A percentile compares a stretch with the other conserved stretches of the same genome.
Evolutionary conservation across 75 land plant species (phyloP).

Genomic region (Selaginella tamariscina): DNA sequence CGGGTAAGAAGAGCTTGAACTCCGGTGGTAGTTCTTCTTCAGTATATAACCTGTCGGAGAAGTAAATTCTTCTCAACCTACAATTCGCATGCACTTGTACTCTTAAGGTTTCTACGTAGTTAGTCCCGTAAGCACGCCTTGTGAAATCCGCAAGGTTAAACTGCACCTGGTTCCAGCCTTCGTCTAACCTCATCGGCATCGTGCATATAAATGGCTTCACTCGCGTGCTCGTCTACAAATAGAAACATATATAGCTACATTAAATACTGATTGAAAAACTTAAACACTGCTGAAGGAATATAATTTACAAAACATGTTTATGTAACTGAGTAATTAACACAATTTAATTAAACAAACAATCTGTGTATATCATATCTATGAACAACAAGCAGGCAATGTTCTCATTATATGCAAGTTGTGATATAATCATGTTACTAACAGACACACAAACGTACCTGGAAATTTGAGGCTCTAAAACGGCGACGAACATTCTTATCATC

Average conservation of each 20-base stretch:
- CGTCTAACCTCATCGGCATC: constrained; percentile 38
- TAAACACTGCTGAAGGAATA: too few relatives aligned
- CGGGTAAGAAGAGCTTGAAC: constrained; percentile 33
- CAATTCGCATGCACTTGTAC: constrained; percentile 38
- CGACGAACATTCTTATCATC: constrained; percentile 34
- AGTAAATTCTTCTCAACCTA: constrained; percentile 33
- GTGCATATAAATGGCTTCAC: constrained; percentile 35
- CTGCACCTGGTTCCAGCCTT: constrained; percentile 38
- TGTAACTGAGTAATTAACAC: too few relatives aligned
- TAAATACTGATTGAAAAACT: too few relatives aligned
- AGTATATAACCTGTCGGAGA: constrained; percentile 30
- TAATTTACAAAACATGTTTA: too few relatives aligned
- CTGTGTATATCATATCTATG: neutral
- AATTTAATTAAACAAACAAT: too few relatives aligned
- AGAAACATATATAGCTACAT: constrained; percentile 4
- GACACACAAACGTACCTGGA: constrained; percentile 20
- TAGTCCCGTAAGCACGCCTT: constrained; percentile 37
- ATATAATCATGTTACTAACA: too few relatives aligned
- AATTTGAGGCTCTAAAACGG: constrained; percentile 33
- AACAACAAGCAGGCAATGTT: too few relatives aligned
- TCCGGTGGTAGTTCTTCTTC: constrained; percentile 37
- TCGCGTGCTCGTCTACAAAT: constrained; percentile 23
- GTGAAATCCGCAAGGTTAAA: constrained; percentile 35
- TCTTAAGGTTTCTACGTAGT: constrained; percentile 33
- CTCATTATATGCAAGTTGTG: too few relatives aligned